Conservation (phyloP, 1,139 yeast genomes). For the Yamadazyma dendronema region DNA sequence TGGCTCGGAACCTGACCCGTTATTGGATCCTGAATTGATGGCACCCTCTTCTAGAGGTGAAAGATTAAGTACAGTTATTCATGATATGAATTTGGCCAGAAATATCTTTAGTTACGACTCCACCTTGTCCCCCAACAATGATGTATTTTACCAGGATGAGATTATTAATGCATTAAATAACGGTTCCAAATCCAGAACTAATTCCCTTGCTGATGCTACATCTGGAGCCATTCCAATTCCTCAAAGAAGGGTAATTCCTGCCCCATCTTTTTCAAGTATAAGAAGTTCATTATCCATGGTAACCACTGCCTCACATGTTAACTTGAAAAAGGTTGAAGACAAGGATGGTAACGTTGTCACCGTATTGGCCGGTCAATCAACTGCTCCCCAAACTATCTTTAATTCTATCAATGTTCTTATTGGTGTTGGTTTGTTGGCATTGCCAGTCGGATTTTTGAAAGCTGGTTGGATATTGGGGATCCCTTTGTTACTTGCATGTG, state of each 20-base stretch:
- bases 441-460: constrained; percentile 46
- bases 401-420: constrained; percentile 48
- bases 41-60: constrained; percentile 66
- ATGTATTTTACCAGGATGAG: constrained; percentile 45
- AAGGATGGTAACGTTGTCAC: constrained; percentile 73
- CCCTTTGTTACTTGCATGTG: constrained; percentile 39
- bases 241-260: constrained; percentile 20
- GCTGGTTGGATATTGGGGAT: constrained; percentile 49
- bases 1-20: constrained; percentile 32
- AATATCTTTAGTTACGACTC: constrained; percentile 25
- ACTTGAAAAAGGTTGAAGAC: constrained; percentile 66
- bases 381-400: constrained; percentile 50
- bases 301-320: constrained; percentile 53
- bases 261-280: constrained; percentile 38
- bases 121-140: constrained; percentile 19
- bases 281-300: constrained; percentile 35
- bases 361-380: constrained; percentile 75
- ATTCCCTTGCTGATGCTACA: constrained; percentile 19
- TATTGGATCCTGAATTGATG: constrained; percentile 71
- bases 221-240: constrained; percentile 24
- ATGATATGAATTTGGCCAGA: constrained; percentile 26
- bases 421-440: constrained; percentile 50
- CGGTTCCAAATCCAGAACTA: constrained; percentile 28
- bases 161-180: constrained; percentile 28
- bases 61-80: constrained; percentile 55